Evolutionary conservation across 441 rosid species (phyloP), one percentile per base, ranked within the genome.

Genomic region (Flueggea neowawraea): DNA sequence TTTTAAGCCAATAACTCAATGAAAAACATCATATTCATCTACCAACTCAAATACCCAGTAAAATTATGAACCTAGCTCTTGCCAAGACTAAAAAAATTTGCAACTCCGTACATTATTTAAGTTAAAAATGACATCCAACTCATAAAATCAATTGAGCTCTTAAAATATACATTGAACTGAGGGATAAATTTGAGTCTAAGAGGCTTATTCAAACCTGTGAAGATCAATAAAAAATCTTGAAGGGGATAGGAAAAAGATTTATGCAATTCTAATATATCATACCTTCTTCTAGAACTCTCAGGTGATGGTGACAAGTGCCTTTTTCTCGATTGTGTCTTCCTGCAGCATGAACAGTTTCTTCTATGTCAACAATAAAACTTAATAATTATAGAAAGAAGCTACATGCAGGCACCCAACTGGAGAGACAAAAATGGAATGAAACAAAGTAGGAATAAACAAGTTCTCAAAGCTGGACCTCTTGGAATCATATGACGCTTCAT

Each of bases 201-300:
- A 11, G 49, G 33, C 54, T 8, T 32, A 62, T 39, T 33, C 22
- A 55, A 51, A 63, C 60, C 66, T 60, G 44, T 52, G 16, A 51
- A 31, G n/a, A 50, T 7, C 43, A 52, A 31, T 41, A 47, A 52
- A 48, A 32, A 44, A 39, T 33, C 6, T 47, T 47, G 50, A 11
- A 55, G 16, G 50, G 48, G 66, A 55, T 12, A 57, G 33, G 55
- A 58, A 48, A 5, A 55, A 6, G 13, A 31, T 53, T 52, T 22
- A 63, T 47, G 15, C 60, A 68, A 58, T 59, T 15, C 51, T 31
- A 55, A 69, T 59, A 71, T 54, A 54, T 22, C 17, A 55, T 82
- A 88, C 96, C 96, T 88, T 78, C 81, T 84, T 47, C 72, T 85
- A 33, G 99, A 80, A 73, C 89, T 90, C 68, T 78, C 85, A 58